Conservation (phyloP, 2,329 filamentous ascomycete species). For the Cytospora schulzeri region DNA sequence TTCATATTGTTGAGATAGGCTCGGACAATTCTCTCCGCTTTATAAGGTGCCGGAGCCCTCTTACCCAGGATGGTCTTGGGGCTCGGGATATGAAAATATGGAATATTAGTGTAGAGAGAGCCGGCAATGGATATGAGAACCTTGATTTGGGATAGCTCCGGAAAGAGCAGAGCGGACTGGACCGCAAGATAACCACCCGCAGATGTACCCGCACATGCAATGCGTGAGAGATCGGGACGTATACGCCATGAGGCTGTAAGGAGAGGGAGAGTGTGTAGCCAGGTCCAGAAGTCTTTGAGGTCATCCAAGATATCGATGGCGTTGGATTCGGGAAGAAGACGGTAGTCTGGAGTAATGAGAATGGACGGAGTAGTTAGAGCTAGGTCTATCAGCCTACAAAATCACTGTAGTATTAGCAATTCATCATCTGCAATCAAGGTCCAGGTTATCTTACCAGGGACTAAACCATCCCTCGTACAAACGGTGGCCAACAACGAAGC, state of each 20-base stretch:
- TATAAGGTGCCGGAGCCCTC: background rate
- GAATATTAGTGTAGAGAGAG: background rate
- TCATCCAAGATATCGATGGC: conserved; percentile 31
- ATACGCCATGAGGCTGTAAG: no score
- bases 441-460: background rate
- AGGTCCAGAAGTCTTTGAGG: conserved; percentile 3
- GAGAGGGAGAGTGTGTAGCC: background rate
- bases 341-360: background rate
- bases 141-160: background rate
- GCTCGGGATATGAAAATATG: background rate
- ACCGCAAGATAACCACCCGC: background rate
- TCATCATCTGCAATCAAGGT: no score
- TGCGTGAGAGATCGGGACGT: no score
- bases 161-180: background rate
- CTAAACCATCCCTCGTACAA: background rate
- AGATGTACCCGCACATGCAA: no score
- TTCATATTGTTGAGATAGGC: background rate
- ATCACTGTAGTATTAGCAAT: no score
- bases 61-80: background rate
- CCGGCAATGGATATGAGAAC: background rate
- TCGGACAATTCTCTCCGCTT: background rate
- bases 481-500: background rate
- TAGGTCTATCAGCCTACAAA: no score
- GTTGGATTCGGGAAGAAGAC: conserved; percentile 4
- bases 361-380: background rate